A percentile compares a stretch with the other conserved stretches of the same genome.
Evolutionary conservation across 805 yeast genomes (phyloP).

Genomic region (Yamadazyma sp.): DNA sequence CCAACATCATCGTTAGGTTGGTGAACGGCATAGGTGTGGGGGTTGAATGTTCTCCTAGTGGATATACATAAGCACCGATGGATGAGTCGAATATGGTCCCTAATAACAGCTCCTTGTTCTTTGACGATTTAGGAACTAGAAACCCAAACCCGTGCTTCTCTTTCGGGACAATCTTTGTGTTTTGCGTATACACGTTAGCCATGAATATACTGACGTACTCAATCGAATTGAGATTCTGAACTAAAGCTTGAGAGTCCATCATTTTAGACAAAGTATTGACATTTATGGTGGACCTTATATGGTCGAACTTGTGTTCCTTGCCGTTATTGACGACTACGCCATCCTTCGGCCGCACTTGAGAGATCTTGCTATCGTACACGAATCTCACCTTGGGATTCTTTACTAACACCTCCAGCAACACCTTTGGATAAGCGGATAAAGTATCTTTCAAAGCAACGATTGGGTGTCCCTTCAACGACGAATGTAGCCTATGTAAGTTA

Average conservation of each 20-base stretch:
- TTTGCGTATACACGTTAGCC: conserved; percentile 60
- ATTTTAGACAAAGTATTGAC: conserved; percentile 40
- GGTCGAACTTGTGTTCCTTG: conserved; percentile 42
- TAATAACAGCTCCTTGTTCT: conserved; percentile 56
- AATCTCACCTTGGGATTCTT: conserved; percentile 43
- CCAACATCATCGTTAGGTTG: conserved; percentile 86
- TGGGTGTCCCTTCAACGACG: conserved; percentile 52
- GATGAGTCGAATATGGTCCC: conserved; percentile 94
- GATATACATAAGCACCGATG: conserved; percentile 28
- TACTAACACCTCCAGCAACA: conserved; percentile 39
- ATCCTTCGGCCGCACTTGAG: conserved; percentile 19
- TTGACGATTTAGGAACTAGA: conserved; percentile 61
- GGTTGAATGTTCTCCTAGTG: neutral
- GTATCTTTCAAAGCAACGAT: conserved; percentile 62
- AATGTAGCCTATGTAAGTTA: conserved; percentile 36
- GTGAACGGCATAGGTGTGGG: conserved; percentile 40
- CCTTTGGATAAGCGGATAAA: conserved; percentile 50
- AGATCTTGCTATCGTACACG: conserved; percentile 26
- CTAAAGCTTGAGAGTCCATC: conserved; percentile 13
- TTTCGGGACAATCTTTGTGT: conserved; percentile 35
- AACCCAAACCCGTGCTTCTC: conserved; percentile 78
- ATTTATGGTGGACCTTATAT: conserved; percentile 59
- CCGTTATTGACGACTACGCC: conserved; percentile 17
- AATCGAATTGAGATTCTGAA: conserved; percentile 22
- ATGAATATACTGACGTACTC: conserved; percentile 56